Percentiles rank a stretch among this genome's conserved stretches.
Evolutionary conservation across 331 rosid species (phyloP).

Genomic region (Malus hybrid): DNA sequence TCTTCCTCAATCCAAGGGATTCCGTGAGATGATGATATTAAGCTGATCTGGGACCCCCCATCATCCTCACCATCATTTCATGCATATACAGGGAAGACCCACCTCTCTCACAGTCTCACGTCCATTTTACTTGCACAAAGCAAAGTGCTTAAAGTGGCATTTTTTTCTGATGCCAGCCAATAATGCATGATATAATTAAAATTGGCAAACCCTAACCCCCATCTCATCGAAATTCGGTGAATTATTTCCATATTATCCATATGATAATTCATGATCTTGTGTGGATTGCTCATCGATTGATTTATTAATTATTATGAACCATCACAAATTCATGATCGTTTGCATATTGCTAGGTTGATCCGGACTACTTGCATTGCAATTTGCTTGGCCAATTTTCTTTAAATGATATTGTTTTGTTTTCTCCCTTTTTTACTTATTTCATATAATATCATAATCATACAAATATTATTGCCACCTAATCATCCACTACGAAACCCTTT

Average conservation of each 20-base stretch:
- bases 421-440: background rate
- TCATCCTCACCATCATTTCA: constrained; percentile 60
- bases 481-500: constrained; percentile 56
- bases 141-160: constrained; percentile 53
- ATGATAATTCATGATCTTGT: background rate
- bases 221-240: constrained; percentile 36
- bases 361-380: constrained; percentile 25
- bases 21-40: constrained; percentile 40
- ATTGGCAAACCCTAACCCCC: background rate
- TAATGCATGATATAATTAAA: constrained; percentile 36
- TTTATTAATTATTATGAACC: constrained; percentile 31
- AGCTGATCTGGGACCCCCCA: constrained; percentile 50
- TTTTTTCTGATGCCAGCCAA: constrained; percentile 56
- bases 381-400: constrained; percentile 17
- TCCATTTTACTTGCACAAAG: constrained; percentile 51
- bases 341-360: constrained; percentile 43
- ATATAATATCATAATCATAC: constrained; percentile 15
- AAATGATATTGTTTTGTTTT: background rate
- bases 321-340: constrained; percentile 32
- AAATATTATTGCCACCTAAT: constrained; percentile 53
- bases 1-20: constrained; percentile 92
- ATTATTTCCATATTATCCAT: background rate
- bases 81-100: constrained; percentile 73
- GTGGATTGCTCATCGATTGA: background rate
- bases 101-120: constrained; percentile 32